Conservation (phyloP, 768 basidiomycete species). For the Lactarius tabidus region DNA sequence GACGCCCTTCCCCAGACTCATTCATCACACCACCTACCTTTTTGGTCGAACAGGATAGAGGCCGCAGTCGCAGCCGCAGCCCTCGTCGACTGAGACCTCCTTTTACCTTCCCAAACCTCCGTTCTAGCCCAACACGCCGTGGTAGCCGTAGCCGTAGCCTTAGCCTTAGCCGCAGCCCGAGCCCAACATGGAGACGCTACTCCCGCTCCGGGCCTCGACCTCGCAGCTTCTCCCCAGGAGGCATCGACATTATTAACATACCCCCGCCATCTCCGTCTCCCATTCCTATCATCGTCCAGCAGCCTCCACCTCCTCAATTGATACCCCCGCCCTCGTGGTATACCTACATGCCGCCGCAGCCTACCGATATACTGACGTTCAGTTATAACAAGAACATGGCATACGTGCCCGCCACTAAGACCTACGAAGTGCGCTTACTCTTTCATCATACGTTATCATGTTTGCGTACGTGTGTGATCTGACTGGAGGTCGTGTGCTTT, state of each 20-base stretch:
- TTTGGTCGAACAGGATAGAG: background rate
- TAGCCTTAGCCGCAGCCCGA: background rate
- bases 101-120: no score
- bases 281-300: background rate
- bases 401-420: slow-evolving; percentile 20
- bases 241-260: no score
- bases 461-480: background rate
- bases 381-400: slow-evolving; percentile 20
- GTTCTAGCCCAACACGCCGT: no score
- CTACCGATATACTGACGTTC: slow-evolving; percentile 23
- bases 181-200: background rate
- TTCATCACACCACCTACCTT: no score
- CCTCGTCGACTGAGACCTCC: no score
- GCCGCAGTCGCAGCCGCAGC: background rate
- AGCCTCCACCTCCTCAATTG: background rate
- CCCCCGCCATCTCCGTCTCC: background rate
- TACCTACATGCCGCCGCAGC: no score
- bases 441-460: background rate
- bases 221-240: background rate
- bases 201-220: no score
- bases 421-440: slow-evolving; percentile 14
- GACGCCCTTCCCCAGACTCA: background rate
- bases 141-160: background rate
- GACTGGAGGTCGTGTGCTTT: background rate
- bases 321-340: background rate